These are phyloP conservation scores for Ceratocystis harringtonii DNA, from an alignment of 2,329 filamentous ascomycete genomes.

Conservation along the genomic window DNA sequence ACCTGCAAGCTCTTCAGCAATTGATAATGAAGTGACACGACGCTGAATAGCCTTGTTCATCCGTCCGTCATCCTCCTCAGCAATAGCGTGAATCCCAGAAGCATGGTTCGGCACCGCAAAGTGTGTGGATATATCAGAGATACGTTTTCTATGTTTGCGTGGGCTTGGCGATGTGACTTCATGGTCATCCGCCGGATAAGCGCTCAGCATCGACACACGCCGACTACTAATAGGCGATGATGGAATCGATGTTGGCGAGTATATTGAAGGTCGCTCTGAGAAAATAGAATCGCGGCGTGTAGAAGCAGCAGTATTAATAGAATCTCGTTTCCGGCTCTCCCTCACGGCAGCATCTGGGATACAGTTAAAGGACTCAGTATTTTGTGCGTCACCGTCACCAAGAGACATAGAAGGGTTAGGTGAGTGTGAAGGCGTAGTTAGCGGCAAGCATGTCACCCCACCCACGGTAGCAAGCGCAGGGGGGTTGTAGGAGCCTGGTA, in stretches of 20 bases:
- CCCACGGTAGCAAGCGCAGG: constrained; percentile 13
- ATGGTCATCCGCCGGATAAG: constrained; percentile 4
- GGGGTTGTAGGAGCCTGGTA: constrained; percentile 46
- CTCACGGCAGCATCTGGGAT: constrained; percentile 22
- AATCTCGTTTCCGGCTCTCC: constrained; percentile 13
- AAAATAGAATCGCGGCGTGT: constrained; percentile 46
- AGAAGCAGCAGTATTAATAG: constrained; percentile 24
- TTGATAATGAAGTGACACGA: constrained; percentile 10
- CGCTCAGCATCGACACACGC: constrained; percentile 13
- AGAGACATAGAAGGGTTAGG: constrained; percentile 8
- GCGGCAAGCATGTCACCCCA: background rate
- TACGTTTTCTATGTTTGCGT: constrained; percentile 12
- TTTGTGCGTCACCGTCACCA: constrained; percentile 20
- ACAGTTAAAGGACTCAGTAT: constrained; percentile 34
- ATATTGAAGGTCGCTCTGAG: constrained; percentile 46
- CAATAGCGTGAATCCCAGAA: constrained; percentile 24
- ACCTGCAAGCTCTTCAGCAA: constrained; percentile 16
- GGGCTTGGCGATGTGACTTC: constrained; percentile 12
- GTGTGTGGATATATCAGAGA: constrained; percentile 15
- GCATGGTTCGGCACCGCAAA: constrained; percentile 17
- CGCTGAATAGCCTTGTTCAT: background rate
- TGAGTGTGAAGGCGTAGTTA: constrained; percentile 11
- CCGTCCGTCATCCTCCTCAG: constrained; percentile 26
- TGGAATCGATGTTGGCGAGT: constrained; percentile 56
- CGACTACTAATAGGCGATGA: constrained; percentile 58